phyloP scores from a whole-genome alignment of 1,284 basidiomycete genomes.

The Trichosporon sp. region DNA sequence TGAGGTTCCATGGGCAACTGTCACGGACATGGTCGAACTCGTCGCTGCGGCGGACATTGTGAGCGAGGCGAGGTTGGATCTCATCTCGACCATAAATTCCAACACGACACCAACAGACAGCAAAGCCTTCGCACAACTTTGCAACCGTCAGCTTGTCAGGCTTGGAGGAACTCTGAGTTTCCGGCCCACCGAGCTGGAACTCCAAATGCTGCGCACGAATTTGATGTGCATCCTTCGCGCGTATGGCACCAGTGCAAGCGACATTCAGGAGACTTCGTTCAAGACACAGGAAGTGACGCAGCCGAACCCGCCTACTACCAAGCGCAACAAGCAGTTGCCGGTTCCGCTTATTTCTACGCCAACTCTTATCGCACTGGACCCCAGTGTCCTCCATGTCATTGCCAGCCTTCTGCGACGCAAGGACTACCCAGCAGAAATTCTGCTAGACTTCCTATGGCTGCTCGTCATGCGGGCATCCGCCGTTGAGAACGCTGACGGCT shows the following conservation, averaged over 20 bases:
- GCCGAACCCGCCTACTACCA: not conserved
- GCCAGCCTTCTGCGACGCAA: slow-evolving; percentile 14
- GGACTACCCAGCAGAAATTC: slow-evolving; percentile 20
- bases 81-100: slow-evolving; percentile 29
- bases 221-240: slow-evolving; percentile 23
- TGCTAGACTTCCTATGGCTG: slow-evolving; percentile 40
- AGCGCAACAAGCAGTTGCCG: not conserved
- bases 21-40: slow-evolving; percentile 23
- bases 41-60: slow-evolving; percentile 1
- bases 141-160: slow-evolving; percentile 20
- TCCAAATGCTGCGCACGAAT: slow-evolving; percentile 10
- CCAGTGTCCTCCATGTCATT: slow-evolving; percentile 20
- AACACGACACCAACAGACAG: slow-evolving; percentile 26
- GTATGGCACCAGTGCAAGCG: slow-evolving; percentile 23
- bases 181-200: not conserved
- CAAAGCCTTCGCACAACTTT: slow-evolving; percentile 21
- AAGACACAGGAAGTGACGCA: not conserved
- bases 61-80: slow-evolving; percentile 25
- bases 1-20: slow-evolving; percentile 53
- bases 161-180: slow-evolving; percentile 12
- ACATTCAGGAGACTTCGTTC: slow-evolving; percentile 20
- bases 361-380: slow-evolving; percentile 18
- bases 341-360: not conserved
- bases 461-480: slow-evolving; percentile 25
- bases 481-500: slow-evolving; percentile 30